These are phyloP conservation scores for Fusarium beomiforme DNA, from an alignment of 2,329 filamentous ascomycete species.

Conservation along the genomic window DNA sequence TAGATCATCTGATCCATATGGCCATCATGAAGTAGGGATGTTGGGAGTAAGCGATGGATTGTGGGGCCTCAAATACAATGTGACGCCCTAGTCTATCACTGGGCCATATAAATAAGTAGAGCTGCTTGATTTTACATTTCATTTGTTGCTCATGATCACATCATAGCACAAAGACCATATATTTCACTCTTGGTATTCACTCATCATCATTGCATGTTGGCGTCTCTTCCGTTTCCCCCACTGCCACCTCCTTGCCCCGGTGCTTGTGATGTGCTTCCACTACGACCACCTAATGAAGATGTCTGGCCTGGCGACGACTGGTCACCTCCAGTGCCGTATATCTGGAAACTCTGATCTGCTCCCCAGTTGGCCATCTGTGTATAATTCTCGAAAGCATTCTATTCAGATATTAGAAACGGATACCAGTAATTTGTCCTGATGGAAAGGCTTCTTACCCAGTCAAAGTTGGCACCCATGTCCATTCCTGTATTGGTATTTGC, in stretches of 20 bases:
- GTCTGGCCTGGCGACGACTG: conserved; percentile 43
- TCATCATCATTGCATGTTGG: conserved; percentile 37
- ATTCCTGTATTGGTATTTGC: conserved; percentile 43
- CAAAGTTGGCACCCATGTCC: conserved; percentile 63
- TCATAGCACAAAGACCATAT: conserved; percentile 24
- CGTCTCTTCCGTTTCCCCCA: conserved; percentile 11
- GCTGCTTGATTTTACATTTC: conserved; percentile 27
- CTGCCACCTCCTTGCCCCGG: not conserved
- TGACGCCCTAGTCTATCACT: not conserved
- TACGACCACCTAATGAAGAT: conserved; percentile 36
- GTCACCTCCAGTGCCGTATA: conserved; percentile 53
- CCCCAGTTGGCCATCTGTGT: conserved; percentile 64
- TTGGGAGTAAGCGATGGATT: not conserved
- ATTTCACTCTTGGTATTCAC: conserved; percentile 14
- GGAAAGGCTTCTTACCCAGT: conserved; percentile 61
- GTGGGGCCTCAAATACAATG: not conserved
- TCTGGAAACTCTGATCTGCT: conserved; percentile 61
- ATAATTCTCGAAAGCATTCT: conserved; percentile 68
- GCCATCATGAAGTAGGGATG: too few species aligned
- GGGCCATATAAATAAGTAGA: conserved; percentile 1
- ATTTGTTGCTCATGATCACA: conserved; percentile 6
- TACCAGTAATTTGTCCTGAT: not conserved
- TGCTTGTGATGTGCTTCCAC: conserved; percentile 28
- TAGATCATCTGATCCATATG: too few species aligned
- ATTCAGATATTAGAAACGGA: conserved; percentile 38